phyloP scores from a whole-genome alignment of 31 red algal species.

The Endocladia muricata region DNA sequence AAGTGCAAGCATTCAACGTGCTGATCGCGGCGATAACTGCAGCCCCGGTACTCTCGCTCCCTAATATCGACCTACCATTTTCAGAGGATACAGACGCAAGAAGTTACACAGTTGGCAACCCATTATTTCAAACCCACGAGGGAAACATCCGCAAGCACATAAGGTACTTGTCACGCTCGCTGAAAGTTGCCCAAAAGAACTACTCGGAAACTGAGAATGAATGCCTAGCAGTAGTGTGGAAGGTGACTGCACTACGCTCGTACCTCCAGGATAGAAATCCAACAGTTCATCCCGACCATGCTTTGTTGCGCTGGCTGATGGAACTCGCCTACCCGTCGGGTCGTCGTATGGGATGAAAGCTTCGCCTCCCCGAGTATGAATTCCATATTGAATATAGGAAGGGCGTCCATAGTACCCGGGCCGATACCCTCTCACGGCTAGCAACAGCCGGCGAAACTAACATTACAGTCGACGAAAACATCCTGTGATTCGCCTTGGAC shows the following conservation, averaged over 20 bases:
- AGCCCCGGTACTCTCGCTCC: background rate
- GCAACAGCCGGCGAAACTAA: background rate
- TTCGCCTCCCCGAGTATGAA: conserved; percentile 13
- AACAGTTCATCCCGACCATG: conserved; percentile 7
- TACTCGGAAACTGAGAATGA: background rate
- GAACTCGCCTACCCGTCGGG: background rate
- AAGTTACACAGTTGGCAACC: background rate
- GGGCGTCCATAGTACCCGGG: background rate
- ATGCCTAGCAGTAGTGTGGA: conserved; percentile 16
- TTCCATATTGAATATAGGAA: conserved; percentile 14
- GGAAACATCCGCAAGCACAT: background rate
- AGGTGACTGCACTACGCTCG: background rate
- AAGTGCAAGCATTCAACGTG: background rate
- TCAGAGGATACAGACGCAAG: conserved; percentile 20
- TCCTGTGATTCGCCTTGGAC: background rate
- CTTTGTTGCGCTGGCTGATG: conserved; percentile 3
- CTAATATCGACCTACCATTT: conserved; percentile 4
- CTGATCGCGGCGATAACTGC: background rate
- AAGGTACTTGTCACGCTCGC: background rate
- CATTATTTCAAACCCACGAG: background rate
- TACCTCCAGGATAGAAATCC: conserved; percentile 2
- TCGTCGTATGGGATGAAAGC: conserved; percentile 16
- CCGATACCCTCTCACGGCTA: conserved; percentile 13
- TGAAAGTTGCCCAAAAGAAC: background rate
- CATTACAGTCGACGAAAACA: conserved; percentile 4